These are phyloP conservation scores for Phytophthora pisi DNA, from an alignment of 352 stramenopile species.

Conservation along the genomic window DNA sequence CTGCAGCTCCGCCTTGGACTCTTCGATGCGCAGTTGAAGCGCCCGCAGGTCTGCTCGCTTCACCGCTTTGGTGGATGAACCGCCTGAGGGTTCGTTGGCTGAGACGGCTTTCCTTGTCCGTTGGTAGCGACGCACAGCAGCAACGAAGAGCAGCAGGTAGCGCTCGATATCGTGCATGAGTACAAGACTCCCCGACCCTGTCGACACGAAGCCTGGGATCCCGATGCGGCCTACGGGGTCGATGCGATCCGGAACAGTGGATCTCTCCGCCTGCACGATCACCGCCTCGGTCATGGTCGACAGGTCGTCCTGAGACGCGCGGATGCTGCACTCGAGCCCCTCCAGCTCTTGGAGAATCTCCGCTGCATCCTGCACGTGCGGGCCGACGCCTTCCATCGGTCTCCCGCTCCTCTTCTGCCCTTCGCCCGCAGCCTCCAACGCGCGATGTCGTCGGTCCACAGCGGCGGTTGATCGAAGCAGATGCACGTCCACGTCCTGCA, in stretches of 20 bases:
- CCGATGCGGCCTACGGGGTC: constrained; percentile 29
- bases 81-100: constrained; percentile 5
- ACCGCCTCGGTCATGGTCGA: constrained; percentile 33
- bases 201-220: constrained; percentile 38
- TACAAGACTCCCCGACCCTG: constrained; percentile 19
- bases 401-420: constrained; percentile 14
- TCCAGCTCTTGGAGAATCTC: constrained; percentile 39
- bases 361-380: constrained; percentile 26
- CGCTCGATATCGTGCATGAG: constrained; percentile 39
- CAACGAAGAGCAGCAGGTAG: constrained; percentile 35
- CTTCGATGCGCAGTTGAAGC: constrained; percentile 40
- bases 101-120: constrained; percentile 13
- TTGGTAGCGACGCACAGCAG: constrained; percentile 40
- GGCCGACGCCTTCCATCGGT: constrained; percentile 23
- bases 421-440: constrained; percentile 5
- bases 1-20: constrained; percentile 38
- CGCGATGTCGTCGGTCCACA: constrained; percentile 27
- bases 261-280: constrained; percentile 27
- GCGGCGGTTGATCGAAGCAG: constrained; percentile 29
- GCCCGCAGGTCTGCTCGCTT: constrained; percentile 29
- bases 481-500: constrained; percentile 40
- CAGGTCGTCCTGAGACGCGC: constrained; percentile 33
- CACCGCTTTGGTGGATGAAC: not conserved
- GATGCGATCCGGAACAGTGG: constrained; percentile 29
- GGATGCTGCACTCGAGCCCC: constrained; percentile 27